A percentile compares a stretch with the other conserved stretches of the same genome.
Conservation (phyloP, 805 yeast species). For the Groenewaldozyma salmanticensis region DNA sequence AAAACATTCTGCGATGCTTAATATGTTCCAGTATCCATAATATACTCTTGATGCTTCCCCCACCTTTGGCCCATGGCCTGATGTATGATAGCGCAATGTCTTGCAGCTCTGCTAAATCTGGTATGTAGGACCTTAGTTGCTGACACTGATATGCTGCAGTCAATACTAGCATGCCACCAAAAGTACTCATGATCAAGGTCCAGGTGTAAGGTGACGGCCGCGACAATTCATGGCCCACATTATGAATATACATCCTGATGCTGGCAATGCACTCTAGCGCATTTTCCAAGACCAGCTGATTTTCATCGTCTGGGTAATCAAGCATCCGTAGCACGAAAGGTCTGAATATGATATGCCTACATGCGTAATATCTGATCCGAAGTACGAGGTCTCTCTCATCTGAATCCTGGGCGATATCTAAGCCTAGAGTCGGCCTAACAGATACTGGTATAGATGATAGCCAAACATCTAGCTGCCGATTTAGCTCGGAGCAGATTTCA, state of each 20-base stretch:
- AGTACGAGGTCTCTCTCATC: constrained; percentile 5
- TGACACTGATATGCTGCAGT: constrained; percentile 5
- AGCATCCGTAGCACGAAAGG: constrained; percentile 9
- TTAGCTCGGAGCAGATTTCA: constrained; percentile 4
- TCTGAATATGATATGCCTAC: constrained; percentile 9
- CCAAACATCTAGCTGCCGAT: constrained; percentile 11
- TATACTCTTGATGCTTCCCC: background rate
- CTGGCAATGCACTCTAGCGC: constrained; percentile 6
- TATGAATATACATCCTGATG: constrained; percentile 5
- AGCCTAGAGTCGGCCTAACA: constrained; percentile 5
- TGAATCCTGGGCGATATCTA: background rate
- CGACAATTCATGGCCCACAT: constrained; percentile 1
- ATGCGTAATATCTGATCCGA: constrained; percentile 8
- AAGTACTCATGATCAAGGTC: constrained; percentile 6
- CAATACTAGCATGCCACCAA: constrained; percentile 8
- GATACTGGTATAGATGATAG: constrained; percentile 8
- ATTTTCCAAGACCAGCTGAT: constrained; percentile 2
- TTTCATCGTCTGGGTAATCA: background rate
- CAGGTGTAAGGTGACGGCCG: constrained; percentile 10
- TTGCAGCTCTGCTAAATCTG: constrained; percentile 5
- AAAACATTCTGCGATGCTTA: no score
- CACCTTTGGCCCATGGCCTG: constrained; percentile 4
- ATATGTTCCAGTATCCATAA: constrained; percentile 2
- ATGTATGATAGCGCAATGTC: constrained; percentile 6
- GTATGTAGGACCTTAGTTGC: constrained; percentile 1